Base-by-base conservation (phyloP, 2,329 filamentous ascomycete species). In the Alternaria viburni region DNA sequence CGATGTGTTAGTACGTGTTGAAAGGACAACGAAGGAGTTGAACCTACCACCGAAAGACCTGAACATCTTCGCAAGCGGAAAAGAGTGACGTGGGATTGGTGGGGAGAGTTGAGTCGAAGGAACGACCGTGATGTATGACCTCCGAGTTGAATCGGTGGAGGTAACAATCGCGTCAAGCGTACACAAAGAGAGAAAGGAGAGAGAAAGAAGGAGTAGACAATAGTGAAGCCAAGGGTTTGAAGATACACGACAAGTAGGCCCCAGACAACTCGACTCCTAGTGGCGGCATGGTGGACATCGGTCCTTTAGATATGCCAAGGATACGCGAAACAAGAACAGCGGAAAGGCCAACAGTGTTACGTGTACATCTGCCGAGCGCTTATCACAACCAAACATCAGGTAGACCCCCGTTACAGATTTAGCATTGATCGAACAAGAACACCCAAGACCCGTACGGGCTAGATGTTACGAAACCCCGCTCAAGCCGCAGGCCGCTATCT, bases 21-120 rank as follows among this genome's bases (percentile, higher is more conserved):
- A 44, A n/a, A 8, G 8, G 26, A 0, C 1, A 25, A 6, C 6
- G 15, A 28, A 3, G 25, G 1, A 36, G 8, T 5, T 12, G 41
- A 51, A 66, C 65, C n/a, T 51, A 70, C 71, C 71, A 70, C 69
- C 71, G 26, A 62, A 65, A 46, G 69, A 70, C 55, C 71, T 66
- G 28, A 64, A 64, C 71, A 74, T 74, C 41, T 17, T 60, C 6
- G 21, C 43, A 45, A 41, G 41, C 44, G 47, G 25, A 21, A 59
- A 51, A 44, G 44, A 50, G 57, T 32, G 50, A 50, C 21, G 56
- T 62, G 19, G 28, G 36, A 26, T 13, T 51, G 15, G 23, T 51
- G 41, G 28, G n/a, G 10, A 41, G 23, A 43, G 44, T 41, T 57
- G 44, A 61, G 62, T 45, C 54, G 15, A 55, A 45, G 44, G 47